These are phyloP conservation scores for Dimocarpus longan DNA, from an alignment of 345 rosid genomes.

Conservation along the genomic window DNA sequence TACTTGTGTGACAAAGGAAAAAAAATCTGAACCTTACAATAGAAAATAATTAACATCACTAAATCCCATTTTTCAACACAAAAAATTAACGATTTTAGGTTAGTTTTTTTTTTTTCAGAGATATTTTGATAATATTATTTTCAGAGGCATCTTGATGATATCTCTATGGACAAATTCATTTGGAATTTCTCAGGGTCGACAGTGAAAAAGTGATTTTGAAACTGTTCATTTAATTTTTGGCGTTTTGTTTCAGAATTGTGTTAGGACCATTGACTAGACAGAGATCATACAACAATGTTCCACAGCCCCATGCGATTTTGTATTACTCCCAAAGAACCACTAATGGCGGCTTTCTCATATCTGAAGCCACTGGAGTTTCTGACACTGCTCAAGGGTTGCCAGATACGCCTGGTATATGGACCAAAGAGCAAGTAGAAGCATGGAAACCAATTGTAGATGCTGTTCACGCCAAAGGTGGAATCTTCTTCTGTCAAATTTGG, in stretches of 20 bases:
- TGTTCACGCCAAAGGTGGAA: slow-evolving; percentile 81
- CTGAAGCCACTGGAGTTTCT: slow-evolving; percentile 72
- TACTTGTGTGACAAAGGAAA: no score
- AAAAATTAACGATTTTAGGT: no score
- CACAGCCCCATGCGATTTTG: slow-evolving; percentile 70
- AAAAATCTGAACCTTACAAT: no score
- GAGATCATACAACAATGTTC: slow-evolving; percentile 59
- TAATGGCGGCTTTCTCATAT: slow-evolving; percentile 62
- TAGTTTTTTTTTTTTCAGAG: no score
- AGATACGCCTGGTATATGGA: slow-evolving; percentile 78
- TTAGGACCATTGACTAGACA: slow-evolving; percentile 63
- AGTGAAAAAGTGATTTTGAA: no score
- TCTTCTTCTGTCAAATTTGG: slow-evolving; percentile 73
- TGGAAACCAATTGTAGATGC: slow-evolving; percentile 90
- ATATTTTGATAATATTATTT: no score
- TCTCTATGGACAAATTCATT: no score
- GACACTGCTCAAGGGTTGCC: slow-evolving; percentile 56
- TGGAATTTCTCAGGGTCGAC: no score
- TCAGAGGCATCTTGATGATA: no score
- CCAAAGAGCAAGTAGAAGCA: slow-evolving; percentile 76
- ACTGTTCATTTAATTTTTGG: background rate
- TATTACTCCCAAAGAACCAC: slow-evolving; percentile 73
- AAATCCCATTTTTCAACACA: no score
- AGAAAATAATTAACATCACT: no score
- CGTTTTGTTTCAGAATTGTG: slow-evolving; percentile 46